Evolutionary conservation across 208 protist species (phyloP), one percentile per base, ranked within the genome.

Genomic region (Strigomonas culicis): DNA sequence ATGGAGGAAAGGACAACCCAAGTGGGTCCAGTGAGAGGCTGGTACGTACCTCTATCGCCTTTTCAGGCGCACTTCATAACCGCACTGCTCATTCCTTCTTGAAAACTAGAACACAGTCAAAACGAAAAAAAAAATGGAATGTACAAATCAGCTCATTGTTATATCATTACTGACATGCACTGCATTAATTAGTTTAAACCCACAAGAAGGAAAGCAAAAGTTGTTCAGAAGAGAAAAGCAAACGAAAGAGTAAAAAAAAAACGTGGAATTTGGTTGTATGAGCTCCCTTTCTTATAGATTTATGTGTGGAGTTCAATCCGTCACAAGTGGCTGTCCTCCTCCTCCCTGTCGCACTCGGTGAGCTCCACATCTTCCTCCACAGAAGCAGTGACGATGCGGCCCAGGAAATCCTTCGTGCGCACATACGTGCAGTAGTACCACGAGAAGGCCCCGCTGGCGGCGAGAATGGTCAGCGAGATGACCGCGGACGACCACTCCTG

Each of bases 351-450:
- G 13, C 21, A 8, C 49, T 53, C 49, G 10, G 49, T 19, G 21
- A 6, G 15, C 43, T 65, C 39, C 49, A 2, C 6, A 13, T 67
- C 53, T 0, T 66, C 55, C 2, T 41, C n/a, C 21, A 47, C 46
- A 2, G 49, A n/a, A 28, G 76, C 70, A 0, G 84, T 88, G 7
- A 93, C 82, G 10, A 93, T 72, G n/a, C 74, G 67, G 19, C 87
- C 87, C 53, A 75, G 55, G 52, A 90, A 93, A 6, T 86, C 82
- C 8, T 78, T 50, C 4, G 65, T 75, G 43, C 72, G 81, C 15
- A 75, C 65, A 41, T 77, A 79, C 46, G 60, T 34, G 58, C 83
- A 88, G 52, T 89, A 88, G 22, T 77, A 17, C 39, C 72, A 65
- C 0, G 80, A 74, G 15, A 82, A 21, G 24, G 80, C 13, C n/a